Conservation (phyloP, 352 stramenopile species). For the Globisporangium abappressorium region DNA sequence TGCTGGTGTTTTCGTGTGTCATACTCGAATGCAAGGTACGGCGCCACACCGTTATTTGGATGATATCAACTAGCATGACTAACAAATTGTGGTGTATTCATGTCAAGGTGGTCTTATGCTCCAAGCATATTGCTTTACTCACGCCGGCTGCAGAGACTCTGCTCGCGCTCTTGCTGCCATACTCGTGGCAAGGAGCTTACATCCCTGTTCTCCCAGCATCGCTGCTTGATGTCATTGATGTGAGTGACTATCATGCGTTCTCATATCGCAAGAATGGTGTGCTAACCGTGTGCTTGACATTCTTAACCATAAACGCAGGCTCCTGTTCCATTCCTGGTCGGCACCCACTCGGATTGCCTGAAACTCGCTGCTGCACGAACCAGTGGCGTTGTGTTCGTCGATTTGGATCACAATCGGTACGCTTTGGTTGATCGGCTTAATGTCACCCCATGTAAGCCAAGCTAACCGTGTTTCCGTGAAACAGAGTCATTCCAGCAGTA, state of each 20-base stretch:
- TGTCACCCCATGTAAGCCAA: not conserved
- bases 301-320: slow-evolving; percentile 33
- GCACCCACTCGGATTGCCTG: slow-evolving; percentile 83
- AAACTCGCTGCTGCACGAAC: slow-evolving; percentile 59
- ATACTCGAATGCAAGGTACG: slow-evolving; percentile 86
- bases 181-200: slow-evolving; percentile 94
- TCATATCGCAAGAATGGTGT: not conserved
- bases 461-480: not conserved
- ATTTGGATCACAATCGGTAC: slow-evolving; percentile 91
- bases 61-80: not conserved
- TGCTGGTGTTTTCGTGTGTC: slow-evolving; percentile 89
- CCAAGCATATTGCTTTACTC: slow-evolving; percentile 85
- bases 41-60: not conserved
- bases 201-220: slow-evolving; percentile 92
- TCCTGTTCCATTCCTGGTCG: slow-evolving; percentile 94
- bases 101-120: slow-evolving; percentile 88
- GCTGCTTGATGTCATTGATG: slow-evolving; percentile 93
- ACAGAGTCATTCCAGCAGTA: slow-evolving; percentile 69
- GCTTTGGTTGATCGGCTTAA: not conserved
- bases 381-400: slow-evolving; percentile 90
- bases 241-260: slow-evolving; percentile 21
- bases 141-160: slow-evolving; percentile 91
- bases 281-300: not conserved
- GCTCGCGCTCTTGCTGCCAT: slow-evolving; percentile 89
- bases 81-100: not conserved